Conservation (phyloP, 2,329 filamentous ascomycete genomes). For the Colletotrichum sansevieriae region DNA sequence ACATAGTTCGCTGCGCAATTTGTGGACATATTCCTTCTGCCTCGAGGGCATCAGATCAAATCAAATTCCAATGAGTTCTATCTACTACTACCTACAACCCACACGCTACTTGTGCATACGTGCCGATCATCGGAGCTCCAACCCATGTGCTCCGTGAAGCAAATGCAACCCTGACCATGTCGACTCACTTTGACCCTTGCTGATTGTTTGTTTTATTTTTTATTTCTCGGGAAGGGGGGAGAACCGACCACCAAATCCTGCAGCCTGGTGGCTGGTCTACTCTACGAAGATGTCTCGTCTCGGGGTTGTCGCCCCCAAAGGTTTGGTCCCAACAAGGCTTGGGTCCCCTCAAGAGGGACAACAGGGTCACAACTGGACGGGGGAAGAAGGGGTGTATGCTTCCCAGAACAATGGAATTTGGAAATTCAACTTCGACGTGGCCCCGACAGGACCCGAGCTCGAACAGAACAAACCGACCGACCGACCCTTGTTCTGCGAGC, state of each 20-base stretch:
- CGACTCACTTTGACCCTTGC: too few relatives aligned
- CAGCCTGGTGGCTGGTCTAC: conserved; percentile 1
- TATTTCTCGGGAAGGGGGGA: background rate
- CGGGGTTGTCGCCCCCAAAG: background rate
- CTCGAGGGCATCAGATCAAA: background rate
- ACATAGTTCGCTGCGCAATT: conserved; percentile 11
- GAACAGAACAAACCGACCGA: too few relatives aligned
- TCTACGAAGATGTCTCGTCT: conserved; percentile 3
- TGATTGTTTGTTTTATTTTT: too few relatives aligned
- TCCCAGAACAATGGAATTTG: conserved; percentile 9
- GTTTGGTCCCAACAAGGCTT: conserved; percentile 5
- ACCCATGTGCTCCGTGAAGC: background rate
- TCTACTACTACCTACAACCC: too few relatives aligned
- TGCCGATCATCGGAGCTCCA: conserved; percentile 6
- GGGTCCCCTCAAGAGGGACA: background rate
- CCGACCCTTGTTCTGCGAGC: too few relatives aligned
- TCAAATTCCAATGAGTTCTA: too few relatives aligned
- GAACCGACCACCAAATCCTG: background rate
- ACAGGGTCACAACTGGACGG: background rate
- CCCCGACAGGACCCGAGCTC: too few relatives aligned
- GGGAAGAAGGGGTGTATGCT: background rate
- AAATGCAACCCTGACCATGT: background rate
- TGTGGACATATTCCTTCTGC: background rate
- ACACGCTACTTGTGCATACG: background rate
- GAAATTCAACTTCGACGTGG: too few relatives aligned